Evolutionary conservation across 345 rosid species (phyloP), one percentile per base, ranked within the genome.

Genomic region (Ailanthus altissimus): DNA sequence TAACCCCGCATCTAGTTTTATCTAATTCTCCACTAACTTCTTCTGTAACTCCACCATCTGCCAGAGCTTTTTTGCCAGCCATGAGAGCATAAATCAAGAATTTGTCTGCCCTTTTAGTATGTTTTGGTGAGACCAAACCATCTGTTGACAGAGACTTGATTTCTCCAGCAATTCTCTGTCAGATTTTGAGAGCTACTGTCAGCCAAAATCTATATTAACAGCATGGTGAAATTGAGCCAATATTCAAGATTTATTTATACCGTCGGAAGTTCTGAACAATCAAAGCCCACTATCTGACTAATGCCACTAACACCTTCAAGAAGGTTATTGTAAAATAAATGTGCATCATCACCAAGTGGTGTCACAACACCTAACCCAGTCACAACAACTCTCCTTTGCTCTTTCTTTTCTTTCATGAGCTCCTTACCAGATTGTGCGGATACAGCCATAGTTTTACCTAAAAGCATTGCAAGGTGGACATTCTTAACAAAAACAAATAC

Each of bases 51-150:
- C 90, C 90, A 51, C 84, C 89, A 85, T 89, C 84, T 11, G 78
- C 88, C 83, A 89, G 78, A 70, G 92, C 92, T 81, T 85, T 89
- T 83, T 89, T 89, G 28, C 90, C 88, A 51, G 90, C 90, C 62
- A 82, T 85, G 47, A 89, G 84, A 83, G 83, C 80, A 79, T 87
- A 89, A 75, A 87, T 85, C 90, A 89, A 83, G 85, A 83, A 87
- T 60, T 84, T 87, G 63, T 89, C 90, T 87, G 83, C 83, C 77
- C 92, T 85, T 84, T 81, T 89, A 1, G 89, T 79, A 50, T 85
- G 76, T 59, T 89, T 89, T 32, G 90, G 89, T 69, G 87, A 72
- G 64, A 89, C 80, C 87, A 83, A 85, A 70, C 89, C 89, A 63
- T 87, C 92, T 43, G 84, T 80, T 18, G 88, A 84, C 74, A 87